Conservation (phyloP, 2,329 filamentous ascomycete genomes). For the Neopestalotiopsis sp. region DNA sequence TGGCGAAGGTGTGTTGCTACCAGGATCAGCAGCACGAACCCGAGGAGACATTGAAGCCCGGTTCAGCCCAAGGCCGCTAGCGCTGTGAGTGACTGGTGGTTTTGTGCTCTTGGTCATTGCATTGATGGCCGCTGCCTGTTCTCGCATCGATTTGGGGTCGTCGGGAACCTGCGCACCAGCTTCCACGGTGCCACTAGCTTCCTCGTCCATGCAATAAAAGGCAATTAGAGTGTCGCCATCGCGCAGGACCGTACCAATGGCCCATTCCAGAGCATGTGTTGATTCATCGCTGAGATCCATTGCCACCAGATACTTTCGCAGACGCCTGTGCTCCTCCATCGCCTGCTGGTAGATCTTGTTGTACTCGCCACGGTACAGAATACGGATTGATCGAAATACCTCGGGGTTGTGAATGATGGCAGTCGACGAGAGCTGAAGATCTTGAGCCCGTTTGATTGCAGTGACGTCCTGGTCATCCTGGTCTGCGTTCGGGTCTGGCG, state of each 20-base stretch:
- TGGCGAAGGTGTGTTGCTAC: constrained; percentile 46
- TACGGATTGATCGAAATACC: constrained; percentile 81
- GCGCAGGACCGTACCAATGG: constrained; percentile 90
- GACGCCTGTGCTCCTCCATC: constrained; percentile 76
- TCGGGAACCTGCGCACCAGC: constrained; percentile 67
- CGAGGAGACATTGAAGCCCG: constrained; percentile 38
- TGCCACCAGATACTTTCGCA: constrained; percentile 93
- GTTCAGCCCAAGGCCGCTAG: constrained; percentile 32
- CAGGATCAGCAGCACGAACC: constrained; percentile 41
- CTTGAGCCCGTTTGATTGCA: constrained; percentile 88
- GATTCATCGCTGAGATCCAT: constrained; percentile 95
- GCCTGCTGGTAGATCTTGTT: constrained; percentile 75
- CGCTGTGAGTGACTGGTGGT: constrained; percentile 31
- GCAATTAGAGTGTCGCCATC: constrained; percentile 94
- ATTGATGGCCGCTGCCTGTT: constrained; percentile 75
- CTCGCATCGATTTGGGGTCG: constrained; percentile 75
- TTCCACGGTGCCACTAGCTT: constrained; percentile 62
- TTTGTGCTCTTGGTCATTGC: constrained; percentile 56
- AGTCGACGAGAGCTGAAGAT: constrained; percentile 80
- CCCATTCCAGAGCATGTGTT: constrained; percentile 95
- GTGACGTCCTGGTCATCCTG: constrained; percentile 77
- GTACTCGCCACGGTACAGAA: constrained; percentile 90
- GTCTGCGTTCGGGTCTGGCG: constrained; percentile 75
- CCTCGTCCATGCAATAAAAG: constrained; percentile 93
- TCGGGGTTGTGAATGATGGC: constrained; percentile 77